phyloP scores from a whole-genome alignment of 768 basidiomycete species.

The Boletus reticuloceps region DNA sequence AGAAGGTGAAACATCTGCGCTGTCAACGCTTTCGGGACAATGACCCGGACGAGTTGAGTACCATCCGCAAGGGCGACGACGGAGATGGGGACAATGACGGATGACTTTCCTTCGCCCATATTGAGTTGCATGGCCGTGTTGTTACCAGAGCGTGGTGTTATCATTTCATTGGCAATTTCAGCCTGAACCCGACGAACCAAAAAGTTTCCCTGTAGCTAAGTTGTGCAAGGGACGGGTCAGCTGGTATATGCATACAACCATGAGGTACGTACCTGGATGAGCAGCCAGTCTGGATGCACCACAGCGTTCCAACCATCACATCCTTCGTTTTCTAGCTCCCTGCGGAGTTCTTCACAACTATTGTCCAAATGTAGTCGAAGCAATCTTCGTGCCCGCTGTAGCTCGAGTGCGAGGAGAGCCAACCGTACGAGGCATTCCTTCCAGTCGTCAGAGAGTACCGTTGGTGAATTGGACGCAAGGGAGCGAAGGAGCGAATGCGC shows the following conservation, averaged over 20 bases:
- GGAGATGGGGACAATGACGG: slow-evolving; percentile 46
- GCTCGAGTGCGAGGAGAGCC: slow-evolving; percentile 27
- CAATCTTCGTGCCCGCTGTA: slow-evolving; percentile 38
- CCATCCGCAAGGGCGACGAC: slow-evolving; percentile 41
- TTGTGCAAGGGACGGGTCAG: neutral
- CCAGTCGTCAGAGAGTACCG: slow-evolving; percentile 28
- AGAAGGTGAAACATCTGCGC: slow-evolving; percentile 51
- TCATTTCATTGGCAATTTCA: slow-evolving; percentile 45
- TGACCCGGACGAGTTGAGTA: slow-evolving; percentile 42
- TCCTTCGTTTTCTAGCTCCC: slow-evolving; percentile 23
- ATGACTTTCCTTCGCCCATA: slow-evolving; percentile 58
- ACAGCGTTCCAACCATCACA: slow-evolving; percentile 16
- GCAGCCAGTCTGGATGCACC: slow-evolving; percentile 39
- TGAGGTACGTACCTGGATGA: slow-evolving; percentile 39
- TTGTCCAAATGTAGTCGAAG: slow-evolving; percentile 18
- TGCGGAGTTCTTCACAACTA: slow-evolving; percentile 30
- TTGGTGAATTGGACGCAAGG: slow-evolving; percentile 26
- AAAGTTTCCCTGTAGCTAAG: slow-evolving; percentile 46
- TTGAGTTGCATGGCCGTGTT: slow-evolving; percentile 50
- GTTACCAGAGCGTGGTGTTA: slow-evolving; percentile 31
- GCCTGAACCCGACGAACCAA: slow-evolving; percentile 42
- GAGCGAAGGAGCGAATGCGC: slow-evolving; percentile 27
- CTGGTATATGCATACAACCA: neutral
- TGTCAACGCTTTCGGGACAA: slow-evolving; percentile 46
- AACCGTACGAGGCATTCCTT: slow-evolving; percentile 25